Conservation (phyloP, 163 green algal genomes). For the Prototheca wickerhamii region DNA sequence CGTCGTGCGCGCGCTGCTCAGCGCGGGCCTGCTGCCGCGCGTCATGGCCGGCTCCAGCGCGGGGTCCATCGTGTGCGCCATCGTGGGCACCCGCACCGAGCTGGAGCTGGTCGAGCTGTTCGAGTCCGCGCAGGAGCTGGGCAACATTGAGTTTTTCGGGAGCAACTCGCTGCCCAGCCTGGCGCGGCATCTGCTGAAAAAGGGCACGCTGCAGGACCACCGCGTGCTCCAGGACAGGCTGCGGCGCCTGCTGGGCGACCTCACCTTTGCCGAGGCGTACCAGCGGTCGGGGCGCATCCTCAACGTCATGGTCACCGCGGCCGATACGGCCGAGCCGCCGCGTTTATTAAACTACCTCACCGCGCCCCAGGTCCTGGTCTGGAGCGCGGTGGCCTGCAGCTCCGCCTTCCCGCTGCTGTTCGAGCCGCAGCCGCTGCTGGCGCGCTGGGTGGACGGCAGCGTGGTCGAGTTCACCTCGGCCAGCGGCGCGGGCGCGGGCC, state of each 20-base stretch:
- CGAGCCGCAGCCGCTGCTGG: slow-evolving; percentile 79
- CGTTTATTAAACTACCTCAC: slow-evolving; percentile 97
- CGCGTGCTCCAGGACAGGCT: slow-evolving; percentile 67
- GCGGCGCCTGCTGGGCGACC: slow-evolving; percentile 58
- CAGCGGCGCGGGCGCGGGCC: too few species aligned
- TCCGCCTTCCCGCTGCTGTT: slow-evolving; percentile 94
- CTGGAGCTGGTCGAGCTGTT: slow-evolving; percentile 61
- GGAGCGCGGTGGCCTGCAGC: slow-evolving; percentile 86
- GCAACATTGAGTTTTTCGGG: slow-evolving; percentile 65
- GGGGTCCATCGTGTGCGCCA: slow-evolving; percentile 60
- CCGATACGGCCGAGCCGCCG: slow-evolving; percentile 84
- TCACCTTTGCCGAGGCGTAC: slow-evolving; percentile 83
- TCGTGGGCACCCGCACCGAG: slow-evolving; percentile 70
- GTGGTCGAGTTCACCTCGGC: slow-evolving; percentile 46
- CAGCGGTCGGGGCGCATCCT: slow-evolving; percentile 75
- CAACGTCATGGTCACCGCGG: slow-evolving; percentile 81
- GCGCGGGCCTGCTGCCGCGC: slow-evolving; percentile 77
- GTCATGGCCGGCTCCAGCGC: slow-evolving; percentile 87
- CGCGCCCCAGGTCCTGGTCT: slow-evolving; percentile 78
- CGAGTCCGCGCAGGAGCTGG: slow-evolving; percentile 21
- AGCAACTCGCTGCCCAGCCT: slow-evolving; percentile 40
- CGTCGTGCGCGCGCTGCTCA: slow-evolving; percentile 85
- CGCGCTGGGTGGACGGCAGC: slow-evolving; percentile 49
- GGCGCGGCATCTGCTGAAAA: slow-evolving; percentile 9
- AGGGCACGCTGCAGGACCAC: slow-evolving; percentile 26